Base-by-base conservation (phyloP, 208 protist species). In the Crithidia sp. region DNA sequence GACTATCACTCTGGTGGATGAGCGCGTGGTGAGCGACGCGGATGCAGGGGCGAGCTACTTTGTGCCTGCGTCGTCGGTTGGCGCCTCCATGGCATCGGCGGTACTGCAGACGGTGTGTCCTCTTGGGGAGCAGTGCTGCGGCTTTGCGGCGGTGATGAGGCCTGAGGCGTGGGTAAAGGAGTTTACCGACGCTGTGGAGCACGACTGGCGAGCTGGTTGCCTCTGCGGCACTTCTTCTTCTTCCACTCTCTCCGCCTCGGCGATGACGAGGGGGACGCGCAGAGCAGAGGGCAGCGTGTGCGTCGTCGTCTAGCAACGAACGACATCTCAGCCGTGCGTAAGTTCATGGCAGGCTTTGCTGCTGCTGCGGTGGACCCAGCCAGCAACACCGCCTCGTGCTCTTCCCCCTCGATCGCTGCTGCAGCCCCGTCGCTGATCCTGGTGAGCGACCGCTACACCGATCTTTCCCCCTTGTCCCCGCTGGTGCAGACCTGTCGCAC, bases 41-140 rank as follows among this genome's bases (percentile, higher is more conserved):
- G 92, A 99, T 52, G 65, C 98, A 3, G 97, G 96, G n/a, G 93
- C 93, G 54, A 99, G 99, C 77, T 99, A 99, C 77, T 99, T 99
- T 74, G 64, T 99, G 28, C 66, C 83, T 2, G 40, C 71, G 4
- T 45, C 50, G 4, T 74, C 76, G 50, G 50, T 80, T 16, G 91
- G 92, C 43, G 45, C 82, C 43, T 67, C 95, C 7, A 69, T 98
- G 10, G 95, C 97, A 3, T 52, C 79, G 44, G 75, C 81, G 40
- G 76, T 96, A 56, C 86, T 86, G 61, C 41, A 77, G 52, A 81
- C 96, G 56, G 80, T 99, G 2, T 60, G 71, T 53, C 84, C 96
- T 67, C 73, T 99, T n/a, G 99, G 99, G 69, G 67, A 79, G 36
- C 67, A 87, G 50, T 88, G 86, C 76, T 72, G 84, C 44, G 82